Evolutionary conservation across 2,329 filamentous ascomycete species (phyloP), one percentile per base, ranked within the genome.

Genomic region (Onygena corvina): DNA sequence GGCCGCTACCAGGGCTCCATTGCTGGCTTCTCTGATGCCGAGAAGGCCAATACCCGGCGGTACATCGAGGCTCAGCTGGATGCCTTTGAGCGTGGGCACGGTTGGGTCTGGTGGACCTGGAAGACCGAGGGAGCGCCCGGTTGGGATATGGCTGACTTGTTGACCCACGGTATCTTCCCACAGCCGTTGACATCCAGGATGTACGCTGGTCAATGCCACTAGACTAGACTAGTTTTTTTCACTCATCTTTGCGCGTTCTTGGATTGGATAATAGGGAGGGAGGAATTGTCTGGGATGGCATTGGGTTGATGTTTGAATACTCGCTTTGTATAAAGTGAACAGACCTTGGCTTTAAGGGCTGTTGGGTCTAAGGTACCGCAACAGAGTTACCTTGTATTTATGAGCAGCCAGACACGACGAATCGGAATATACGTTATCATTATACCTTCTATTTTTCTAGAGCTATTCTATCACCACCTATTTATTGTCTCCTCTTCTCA

Each of bases 71-170:
- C 65, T 3, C 71, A 73, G 56, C 55, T 72, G 25, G 67, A 71
- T 54, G 67, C 67, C 8, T 72, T 61, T 50, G 69, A 71, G 58
- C 57, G 58, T 54, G 63, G 63, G 25, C 60, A 53, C 12, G 70
- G 71, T 35, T 73, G 70, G 70, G 52, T 72, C 16, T 73, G 71
- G 60, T 73, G 71, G 71, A 72, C 69, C 46, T 72, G 71, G 70
- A 72, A 69, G 59, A 72, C 70, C 9, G 70, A 73, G 54, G 66
- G 66, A 27, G 64, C 69, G 12, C 69, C 71, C 3, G 71, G 71
- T 48, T 74, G 71, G 71, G 67, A 73, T 54, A 65, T 73, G 62
- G 59, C 68, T 55, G 57, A 67, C 54, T 60, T 72, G 35, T 53
- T 72, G 21, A 65, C 62, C 9, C 61, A 57, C 12, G 68, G 67